Evolutionary conservation across 1,139 yeast species (phyloP), one percentile per base, ranked within the genome.

Genomic region (Yamadazyma buinensis): DNA sequence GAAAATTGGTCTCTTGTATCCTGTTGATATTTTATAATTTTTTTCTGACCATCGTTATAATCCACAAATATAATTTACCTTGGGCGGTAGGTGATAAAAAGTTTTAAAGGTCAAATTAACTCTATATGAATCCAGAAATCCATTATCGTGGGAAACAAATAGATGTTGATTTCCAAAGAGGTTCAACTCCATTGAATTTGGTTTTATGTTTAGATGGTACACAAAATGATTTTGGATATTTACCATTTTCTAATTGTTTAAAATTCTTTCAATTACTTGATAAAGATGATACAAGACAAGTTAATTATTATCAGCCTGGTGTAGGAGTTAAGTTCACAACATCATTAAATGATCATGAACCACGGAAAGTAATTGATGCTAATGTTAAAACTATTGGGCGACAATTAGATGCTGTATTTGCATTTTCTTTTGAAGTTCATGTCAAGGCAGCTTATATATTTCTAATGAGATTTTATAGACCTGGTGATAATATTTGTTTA

Each of bases 281-380:
- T 10, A 72, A 71, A 37, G 64, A 65, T 26, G 33, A 40, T 13
- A 3, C n/a, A 6, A 8, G 14, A 18, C 84, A 78, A 43, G 42
- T 74, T 25, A 75, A 82, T 44, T 78, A 79, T 47, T 80, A 80
- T 46, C 85, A 80, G 44, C 81, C 85, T 1, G 85, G 85, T 0
- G 71, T 79, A 17, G 85, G 85, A 1, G 70, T 73, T 7, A 57
- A 66, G 10, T 69, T 73, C 40, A 57, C 61, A 15, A 59, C 67
- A 11, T 72, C 70, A 18, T 46, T 62, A 8, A 34, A 38, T 26
- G 19, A 17, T 17, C 19, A 17, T 17, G 7, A 17, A 17, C 19
- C 19, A 5, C 34, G 40, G 12, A 54, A 48, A 12, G 47, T 44
- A 38, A 41, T 37, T 33, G 47, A 34, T 26, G 45, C 37, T 19